Percentiles rank a stretch among this genome's conserved stretches.
phyloP scores from a whole-genome alignment of 1,284 basidiomycete species.

The Inonotus hispidus region DNA sequence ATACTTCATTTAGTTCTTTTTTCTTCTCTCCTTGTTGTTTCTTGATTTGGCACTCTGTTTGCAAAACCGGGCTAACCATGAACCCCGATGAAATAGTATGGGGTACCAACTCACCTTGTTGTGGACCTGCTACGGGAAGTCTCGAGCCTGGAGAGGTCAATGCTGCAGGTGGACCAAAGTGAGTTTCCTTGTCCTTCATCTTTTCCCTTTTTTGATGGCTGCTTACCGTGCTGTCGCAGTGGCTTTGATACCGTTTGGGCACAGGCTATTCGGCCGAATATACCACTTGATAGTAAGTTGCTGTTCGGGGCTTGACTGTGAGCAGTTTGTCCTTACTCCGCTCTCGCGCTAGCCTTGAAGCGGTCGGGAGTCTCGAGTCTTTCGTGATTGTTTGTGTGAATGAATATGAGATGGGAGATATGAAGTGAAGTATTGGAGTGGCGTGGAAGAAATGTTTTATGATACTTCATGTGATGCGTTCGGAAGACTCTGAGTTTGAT shows the following conservation, averaged over 20 bases:
- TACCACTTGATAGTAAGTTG: constrained; percentile 31
- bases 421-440: too few relatives aligned
- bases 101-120: constrained; percentile 39
- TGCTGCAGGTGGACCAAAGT: constrained; percentile 22
- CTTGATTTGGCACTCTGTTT: background rate
- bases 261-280: constrained; percentile 37
- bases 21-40: background rate
- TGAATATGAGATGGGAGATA: background rate
- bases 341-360: constrained; percentile 20
- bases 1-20: background rate
- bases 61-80: background rate
- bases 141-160: constrained; percentile 37
- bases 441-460: too few relatives aligned
- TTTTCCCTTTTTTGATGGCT: background rate
- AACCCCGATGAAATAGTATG: constrained; percentile 31
- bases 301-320: background rate
- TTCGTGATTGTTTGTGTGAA: constrained; percentile 1
- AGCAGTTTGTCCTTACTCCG: background rate
- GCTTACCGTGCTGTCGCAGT: constrained; percentile 22
- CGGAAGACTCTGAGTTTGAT: too few relatives aligned
- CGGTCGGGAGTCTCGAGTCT: constrained; percentile 21
- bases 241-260: constrained; percentile 40
- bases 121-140: constrained; percentile 40
- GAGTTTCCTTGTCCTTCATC: constrained; percentile 5
- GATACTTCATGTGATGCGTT: too few relatives aligned